These are phyloP conservation scores for Neurospora sp. DNA, from an alignment of 495 filamentous ascomycete genomes.

Conservation along the genomic window DNA sequence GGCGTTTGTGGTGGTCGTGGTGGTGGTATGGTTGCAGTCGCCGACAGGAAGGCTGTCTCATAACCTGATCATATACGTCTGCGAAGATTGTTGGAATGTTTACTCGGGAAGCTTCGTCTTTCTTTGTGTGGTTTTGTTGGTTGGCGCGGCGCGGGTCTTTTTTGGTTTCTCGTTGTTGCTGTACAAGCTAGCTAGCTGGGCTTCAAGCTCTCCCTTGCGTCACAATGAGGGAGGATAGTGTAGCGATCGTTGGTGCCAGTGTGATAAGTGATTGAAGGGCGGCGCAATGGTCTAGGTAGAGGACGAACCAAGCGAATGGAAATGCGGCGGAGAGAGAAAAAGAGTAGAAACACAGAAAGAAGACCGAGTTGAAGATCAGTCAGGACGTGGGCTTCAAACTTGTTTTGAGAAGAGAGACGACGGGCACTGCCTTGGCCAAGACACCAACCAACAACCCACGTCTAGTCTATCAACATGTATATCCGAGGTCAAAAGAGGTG, in stretches of 20 bases:
- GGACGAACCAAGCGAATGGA: not conserved
- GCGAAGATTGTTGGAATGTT: constrained; percentile 11
- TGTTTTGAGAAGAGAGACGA: not conserved
- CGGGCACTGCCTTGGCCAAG: not conserved
- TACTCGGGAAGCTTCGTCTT: constrained; percentile 7
- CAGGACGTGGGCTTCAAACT: not conserved
- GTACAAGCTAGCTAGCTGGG: not conserved
- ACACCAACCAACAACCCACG: not conserved
- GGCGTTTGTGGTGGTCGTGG: not conserved
- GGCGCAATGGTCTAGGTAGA: not conserved
- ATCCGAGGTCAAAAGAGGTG: not conserved
- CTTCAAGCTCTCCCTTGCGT: not conserved
- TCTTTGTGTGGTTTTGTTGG: not conserved
- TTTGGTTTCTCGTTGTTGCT: not conserved
- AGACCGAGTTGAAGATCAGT: not conserved
- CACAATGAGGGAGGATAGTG: not conserved
- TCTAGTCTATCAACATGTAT: not conserved
- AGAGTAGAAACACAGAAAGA: not conserved
- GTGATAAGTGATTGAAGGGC: not conserved
- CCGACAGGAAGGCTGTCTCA: constrained; percentile 5
- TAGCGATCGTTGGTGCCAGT: not conserved
- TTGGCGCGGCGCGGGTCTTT: not conserved
- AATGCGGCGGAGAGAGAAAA: not conserved
- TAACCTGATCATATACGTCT: not conserved
- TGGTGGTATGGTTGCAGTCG: not conserved